Conservation (phyloP, 345 rosid species). For the Erucastrum elatum region DNA sequence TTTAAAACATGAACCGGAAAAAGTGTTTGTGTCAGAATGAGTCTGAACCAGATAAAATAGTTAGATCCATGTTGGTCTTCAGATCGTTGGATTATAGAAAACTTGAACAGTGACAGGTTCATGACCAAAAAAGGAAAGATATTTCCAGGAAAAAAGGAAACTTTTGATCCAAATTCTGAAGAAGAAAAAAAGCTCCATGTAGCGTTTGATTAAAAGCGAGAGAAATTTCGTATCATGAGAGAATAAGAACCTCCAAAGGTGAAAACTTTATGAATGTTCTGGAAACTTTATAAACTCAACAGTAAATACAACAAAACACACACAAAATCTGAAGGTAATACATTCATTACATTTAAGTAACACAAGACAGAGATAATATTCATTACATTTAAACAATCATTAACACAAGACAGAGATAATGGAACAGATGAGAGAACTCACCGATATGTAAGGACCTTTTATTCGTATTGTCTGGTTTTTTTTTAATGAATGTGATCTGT, state of each 20-base stretch:
- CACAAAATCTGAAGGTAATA: background rate
- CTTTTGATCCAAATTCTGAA: background rate
- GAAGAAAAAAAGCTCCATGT: background rate
- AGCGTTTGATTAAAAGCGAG: background rate
- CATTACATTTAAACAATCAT: background rate
- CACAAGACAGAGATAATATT: background rate
- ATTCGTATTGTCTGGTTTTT: background rate
- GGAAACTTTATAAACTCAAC: background rate
- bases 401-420: background rate
- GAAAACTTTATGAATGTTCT: background rate
- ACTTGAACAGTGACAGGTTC: background rate
- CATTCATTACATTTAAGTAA: background rate
- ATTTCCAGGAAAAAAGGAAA: background rate
- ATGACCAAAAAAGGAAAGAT: background rate
- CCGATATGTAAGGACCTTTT: background rate
- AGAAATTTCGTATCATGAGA: background rate
- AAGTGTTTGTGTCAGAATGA: background rate
- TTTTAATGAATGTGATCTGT: background rate
- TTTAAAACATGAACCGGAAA: background rate
- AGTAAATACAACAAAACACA: background rate
- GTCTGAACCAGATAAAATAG: background rate
- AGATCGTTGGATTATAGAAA: background rate
- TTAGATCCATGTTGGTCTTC: background rate
- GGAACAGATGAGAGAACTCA: constrained; percentile 3
- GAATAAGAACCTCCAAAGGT: background rate